These are phyloP conservation scores for Immersiella caudata DNA, from an alignment of 495 filamentous ascomycete species.

Conservation along the genomic window DNA sequence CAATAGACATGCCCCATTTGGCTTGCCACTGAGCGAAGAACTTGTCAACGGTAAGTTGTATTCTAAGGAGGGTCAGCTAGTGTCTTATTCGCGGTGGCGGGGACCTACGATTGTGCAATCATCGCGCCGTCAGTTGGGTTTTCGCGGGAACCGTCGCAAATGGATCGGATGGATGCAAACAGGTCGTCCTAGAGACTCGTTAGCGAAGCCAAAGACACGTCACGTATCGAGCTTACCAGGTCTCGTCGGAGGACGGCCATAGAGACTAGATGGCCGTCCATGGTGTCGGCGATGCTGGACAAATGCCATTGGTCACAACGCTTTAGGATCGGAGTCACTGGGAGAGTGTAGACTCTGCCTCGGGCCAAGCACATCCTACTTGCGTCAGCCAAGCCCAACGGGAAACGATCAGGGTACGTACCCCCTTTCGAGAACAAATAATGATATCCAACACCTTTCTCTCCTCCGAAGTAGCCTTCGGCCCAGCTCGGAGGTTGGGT, in stretches of 20 bases:
- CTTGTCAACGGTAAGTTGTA: slow-evolving; percentile 61
- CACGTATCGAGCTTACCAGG: slow-evolving; percentile 49
- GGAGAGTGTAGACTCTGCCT: slow-evolving; percentile 68
- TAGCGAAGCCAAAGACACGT: slow-evolving; percentile 10
- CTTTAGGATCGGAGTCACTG: slow-evolving; percentile 63
- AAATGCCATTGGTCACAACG: slow-evolving; percentile 70
- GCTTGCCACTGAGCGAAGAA: slow-evolving; percentile 67
- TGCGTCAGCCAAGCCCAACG: not conserved
- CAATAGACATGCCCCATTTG: slow-evolving; percentile 62
- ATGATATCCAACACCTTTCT: slow-evolving; percentile 69
- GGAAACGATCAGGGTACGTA: slow-evolving; percentile 28
- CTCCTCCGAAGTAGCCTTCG: slow-evolving; percentile 62
- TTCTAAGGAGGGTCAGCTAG: slow-evolving; percentile 39
- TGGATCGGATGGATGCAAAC: slow-evolving; percentile 61
- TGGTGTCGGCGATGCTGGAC: slow-evolving; percentile 62
- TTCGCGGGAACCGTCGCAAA: slow-evolving; percentile 59
- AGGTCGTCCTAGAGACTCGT: slow-evolving; percentile 55
- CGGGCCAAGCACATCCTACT: slow-evolving; percentile 68
- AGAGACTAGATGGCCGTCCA: slow-evolving; percentile 69
- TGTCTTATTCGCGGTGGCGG: not conserved
- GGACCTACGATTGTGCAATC: slow-evolving; percentile 57
- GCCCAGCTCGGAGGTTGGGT: slow-evolving; percentile 61
- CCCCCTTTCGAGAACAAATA: slow-evolving; percentile 76
- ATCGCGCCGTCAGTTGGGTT: slow-evolving; percentile 52
- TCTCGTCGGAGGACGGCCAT: slow-evolving; percentile 70